Evolutionary conservation across 169 alveolate species (phyloP).

Genomic region (Plasmodium coatneyi): DNA sequence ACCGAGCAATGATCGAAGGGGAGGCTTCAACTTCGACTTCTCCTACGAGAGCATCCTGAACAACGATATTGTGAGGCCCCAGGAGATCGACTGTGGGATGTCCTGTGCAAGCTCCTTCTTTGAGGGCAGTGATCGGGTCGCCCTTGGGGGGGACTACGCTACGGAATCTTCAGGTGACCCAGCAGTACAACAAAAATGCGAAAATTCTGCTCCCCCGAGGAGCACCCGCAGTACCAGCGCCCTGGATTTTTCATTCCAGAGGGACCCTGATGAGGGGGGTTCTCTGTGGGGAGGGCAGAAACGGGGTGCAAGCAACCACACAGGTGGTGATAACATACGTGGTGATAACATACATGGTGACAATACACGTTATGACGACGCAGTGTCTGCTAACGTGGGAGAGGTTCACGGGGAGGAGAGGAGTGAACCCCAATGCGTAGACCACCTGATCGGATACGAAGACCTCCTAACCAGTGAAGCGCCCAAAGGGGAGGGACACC

Average conservation of each 20-base stretch:
- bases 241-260: neutral
- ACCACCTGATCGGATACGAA: neutral
- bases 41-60: slow-evolving; percentile 49
- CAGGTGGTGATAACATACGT: too few species aligned
- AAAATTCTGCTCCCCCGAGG: neutral
- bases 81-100: slow-evolving; percentile 71
- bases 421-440: neutral
- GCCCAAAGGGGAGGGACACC: neutral
- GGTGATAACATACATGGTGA: too few species aligned
- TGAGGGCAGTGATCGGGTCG: slow-evolving; percentile 15
- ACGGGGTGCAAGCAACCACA: too few species aligned
- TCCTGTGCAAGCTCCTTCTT: slow-evolving; percentile 49
- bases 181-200: neutral
- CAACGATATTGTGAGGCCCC: slow-evolving; percentile 62
- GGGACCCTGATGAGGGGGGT: neutral
- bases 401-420: neutral
- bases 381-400: neutral
- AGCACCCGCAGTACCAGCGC: neutral
- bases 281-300: neutral
- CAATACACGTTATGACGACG: too few species aligned
- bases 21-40: slow-evolving; percentile 11
- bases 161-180: neutral
- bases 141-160: neutral
- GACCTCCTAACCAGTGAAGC: neutral
- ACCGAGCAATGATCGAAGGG: neutral